Evolutionary conservation across 768 basidiomycete genomes (phyloP).

Genomic region (Mrakia blollopis): DNA sequence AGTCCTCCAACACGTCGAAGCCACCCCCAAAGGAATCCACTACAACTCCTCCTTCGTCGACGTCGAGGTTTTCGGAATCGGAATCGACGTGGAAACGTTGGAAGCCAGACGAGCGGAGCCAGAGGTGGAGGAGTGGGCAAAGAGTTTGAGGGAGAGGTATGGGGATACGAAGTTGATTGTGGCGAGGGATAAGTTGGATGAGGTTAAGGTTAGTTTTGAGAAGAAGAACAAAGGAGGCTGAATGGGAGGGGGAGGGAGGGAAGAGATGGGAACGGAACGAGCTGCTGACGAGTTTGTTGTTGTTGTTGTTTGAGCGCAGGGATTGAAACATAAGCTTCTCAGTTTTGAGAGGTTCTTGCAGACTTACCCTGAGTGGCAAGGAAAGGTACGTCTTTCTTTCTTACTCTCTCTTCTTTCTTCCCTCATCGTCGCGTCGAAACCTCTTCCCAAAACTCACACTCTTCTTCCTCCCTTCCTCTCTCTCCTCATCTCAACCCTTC

Average conservation of each 20-base stretch:
- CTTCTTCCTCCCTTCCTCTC: no score
- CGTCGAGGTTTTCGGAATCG: constrained; percentile 84
- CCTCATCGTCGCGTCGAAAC: not conserved
- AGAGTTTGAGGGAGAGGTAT: constrained; percentile 71
- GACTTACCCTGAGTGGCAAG: constrained; percentile 70
- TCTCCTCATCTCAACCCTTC: no score
- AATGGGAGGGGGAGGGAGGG: not conserved
- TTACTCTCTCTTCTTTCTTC: not conserved
- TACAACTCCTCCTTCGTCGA: constrained; percentile 57
- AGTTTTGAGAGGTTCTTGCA: constrained; percentile 80
- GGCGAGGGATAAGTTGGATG: constrained; percentile 82
- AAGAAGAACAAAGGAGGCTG: not conserved
- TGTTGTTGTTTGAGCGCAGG: constrained; percentile 44
- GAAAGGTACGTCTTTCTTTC: constrained; percentile 51
- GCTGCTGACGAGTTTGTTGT: no score
- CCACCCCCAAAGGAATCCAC: constrained; percentile 76
- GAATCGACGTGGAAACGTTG: constrained; percentile 70
- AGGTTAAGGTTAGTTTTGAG: constrained; percentile 55
- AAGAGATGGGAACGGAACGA: no score
- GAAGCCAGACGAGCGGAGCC: constrained; percentile 62
- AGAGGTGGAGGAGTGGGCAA: constrained; percentile 78
- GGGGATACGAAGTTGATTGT: constrained; percentile 81
- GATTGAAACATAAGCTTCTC: constrained; percentile 74
- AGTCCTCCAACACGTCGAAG: constrained; percentile 66
- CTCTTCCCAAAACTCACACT: not conserved